Base-by-base conservation (phyloP, 148 eudicot species). In the Cornus kousa region DNA sequence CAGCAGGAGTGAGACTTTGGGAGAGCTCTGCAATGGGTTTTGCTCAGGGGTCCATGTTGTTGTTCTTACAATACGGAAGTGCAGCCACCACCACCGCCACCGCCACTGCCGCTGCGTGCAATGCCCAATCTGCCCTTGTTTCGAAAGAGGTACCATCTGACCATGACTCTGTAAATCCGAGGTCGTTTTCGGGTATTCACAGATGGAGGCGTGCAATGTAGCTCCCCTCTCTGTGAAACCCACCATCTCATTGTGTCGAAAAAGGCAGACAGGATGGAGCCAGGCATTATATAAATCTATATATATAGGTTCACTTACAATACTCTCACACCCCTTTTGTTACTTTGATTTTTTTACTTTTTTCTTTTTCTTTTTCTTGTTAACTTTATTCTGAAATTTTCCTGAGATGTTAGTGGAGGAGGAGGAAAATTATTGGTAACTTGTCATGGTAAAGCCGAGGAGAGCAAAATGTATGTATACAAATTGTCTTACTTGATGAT, bases 221-320 rank as follows among this genome's bases (percentile, higher is more conserved):
- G 78, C 39, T 37, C 74, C 48, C 48, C 48, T 82, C 55, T 68
- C 74, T 62, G 19, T 74, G 67, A 20, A n/a, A n/a, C 66, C 24
- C 66, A 33, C 68, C 67, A 55, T 60, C 73, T 65, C 50, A 81
- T 72, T 81, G 81, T 80, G 82, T 83, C 84, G 87, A 78, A 71
- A 83, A 84, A 67, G 93, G 93, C 93, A 90, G 88, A 90, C 93
- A 88, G 93, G 86, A 81, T 84, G 85, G 78, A 87, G 90, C 90
- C 92, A 89, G 92, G 92, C 92, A 89, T 86, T 53, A 65, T 37
- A 39, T 75, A 22, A 13, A 3, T 40, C 1, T 75, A 62, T 60
- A 64, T 64, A 40, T 66, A 71, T 71, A 43, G 9, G n/a, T 64
- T 75, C 57, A 7, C 70, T 4, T 31, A 67, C 46, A 60, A 76